Conservation (phyloP, 768 basidiomycete species). For the Podaxis mareebaensis region DNA sequence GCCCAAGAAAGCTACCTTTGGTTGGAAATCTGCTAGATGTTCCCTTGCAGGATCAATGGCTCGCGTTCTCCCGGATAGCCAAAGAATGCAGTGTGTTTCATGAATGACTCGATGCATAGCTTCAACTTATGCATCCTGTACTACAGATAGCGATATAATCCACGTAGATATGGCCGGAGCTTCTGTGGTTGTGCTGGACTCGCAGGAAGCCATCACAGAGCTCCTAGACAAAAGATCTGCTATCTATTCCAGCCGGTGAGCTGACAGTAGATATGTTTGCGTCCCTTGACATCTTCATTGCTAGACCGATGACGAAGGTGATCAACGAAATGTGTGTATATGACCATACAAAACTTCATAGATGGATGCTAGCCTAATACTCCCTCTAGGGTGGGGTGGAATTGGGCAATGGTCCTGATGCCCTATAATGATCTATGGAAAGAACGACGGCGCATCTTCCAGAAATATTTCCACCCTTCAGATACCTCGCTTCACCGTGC, state of each 20-base stretch:
- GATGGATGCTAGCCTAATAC: neutral
- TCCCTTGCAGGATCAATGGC: slow-evolving; percentile 42
- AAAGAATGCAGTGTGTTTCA: slow-evolving; percentile 33
- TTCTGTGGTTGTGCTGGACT: slow-evolving; percentile 21
- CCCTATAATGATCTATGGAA: slow-evolving; percentile 26
- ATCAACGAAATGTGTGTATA: slow-evolving; percentile 15
- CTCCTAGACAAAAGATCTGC: slow-evolving; percentile 23
- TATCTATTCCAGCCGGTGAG: slow-evolving; percentile 24
- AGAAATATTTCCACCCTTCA: slow-evolving; percentile 24
- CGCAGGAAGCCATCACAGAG: slow-evolving; percentile 20
- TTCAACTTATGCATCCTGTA: neutral
- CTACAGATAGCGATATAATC: slow-evolving; percentile 18
- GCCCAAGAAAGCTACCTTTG: slow-evolving; percentile 42
- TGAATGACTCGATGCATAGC: no score
- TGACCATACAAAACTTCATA: neutral
- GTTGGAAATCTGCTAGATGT: slow-evolving; percentile 45
- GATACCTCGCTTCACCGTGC: slow-evolving; percentile 22
- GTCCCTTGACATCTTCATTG: neutral
- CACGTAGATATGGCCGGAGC: slow-evolving; percentile 20
- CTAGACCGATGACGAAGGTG: slow-evolving; percentile 12
- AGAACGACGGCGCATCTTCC: slow-evolving; percentile 25
- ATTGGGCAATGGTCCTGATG: slow-evolving; percentile 22
- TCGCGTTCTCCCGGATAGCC: slow-evolving; percentile 42
- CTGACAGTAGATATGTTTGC: no score
- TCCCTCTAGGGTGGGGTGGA: slow-evolving; percentile 23